Conservation (phyloP, 176 grass and related monocot species). For the Tillandsia fasciculata region DNA sequence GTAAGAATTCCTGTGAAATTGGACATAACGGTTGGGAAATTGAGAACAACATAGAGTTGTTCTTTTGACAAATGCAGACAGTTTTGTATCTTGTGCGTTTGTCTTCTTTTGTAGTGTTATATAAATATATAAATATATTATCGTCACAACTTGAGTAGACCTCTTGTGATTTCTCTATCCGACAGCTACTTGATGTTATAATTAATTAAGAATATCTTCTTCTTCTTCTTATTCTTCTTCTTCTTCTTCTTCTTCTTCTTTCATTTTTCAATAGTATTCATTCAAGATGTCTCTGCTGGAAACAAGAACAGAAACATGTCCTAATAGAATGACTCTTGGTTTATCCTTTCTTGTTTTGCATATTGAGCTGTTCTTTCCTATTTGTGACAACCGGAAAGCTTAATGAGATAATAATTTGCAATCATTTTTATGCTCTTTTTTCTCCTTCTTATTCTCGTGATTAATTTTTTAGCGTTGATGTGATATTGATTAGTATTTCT, state of each 20-base stretch:
- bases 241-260: too few species aligned
- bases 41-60: constrained; percentile 18
- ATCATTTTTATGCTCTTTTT: neutral
- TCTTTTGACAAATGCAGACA: constrained; percentile 20
- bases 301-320: neutral
- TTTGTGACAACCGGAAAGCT: neutral
- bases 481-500: too few species aligned
- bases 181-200: too few species aligned
- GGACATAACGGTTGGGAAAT: constrained; percentile 58
- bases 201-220: too few species aligned
- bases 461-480: too few species aligned
- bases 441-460: too few species aligned
- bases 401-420: neutral
- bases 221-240: too few species aligned
- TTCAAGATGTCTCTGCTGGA: neutral
- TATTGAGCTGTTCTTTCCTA: neutral
- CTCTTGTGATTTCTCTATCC: too few species aligned
- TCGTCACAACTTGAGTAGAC: too few species aligned
- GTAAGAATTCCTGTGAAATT: constrained; percentile 30
- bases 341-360: neutral
- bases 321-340: neutral
- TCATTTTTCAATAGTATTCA: neutral
- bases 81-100: neutral
- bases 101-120: neutral
- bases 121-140: too few species aligned